Conservation (phyloP, 139 green algal species). For the Desmodesmus armatus region DNA sequence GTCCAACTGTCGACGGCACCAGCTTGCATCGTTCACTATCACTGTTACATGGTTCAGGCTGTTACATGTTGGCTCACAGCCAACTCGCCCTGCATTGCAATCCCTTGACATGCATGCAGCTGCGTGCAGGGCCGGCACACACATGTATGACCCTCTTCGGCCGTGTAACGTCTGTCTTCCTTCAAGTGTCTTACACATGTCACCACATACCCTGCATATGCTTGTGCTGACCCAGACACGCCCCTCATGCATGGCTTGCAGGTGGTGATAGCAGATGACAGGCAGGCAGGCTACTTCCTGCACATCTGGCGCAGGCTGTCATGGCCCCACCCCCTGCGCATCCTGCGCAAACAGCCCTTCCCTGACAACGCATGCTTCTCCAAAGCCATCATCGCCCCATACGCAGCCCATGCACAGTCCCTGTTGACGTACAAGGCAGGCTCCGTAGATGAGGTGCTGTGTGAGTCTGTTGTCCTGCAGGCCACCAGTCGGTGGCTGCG, state of each 20-base stretch:
- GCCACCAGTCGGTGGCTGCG: slow-evolving; percentile 53
- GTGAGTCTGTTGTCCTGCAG: slow-evolving; percentile 37
- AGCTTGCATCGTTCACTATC: too few species aligned
- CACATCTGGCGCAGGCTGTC: slow-evolving; percentile 46
- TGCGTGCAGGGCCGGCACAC: too few species aligned
- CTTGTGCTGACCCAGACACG: too few species aligned
- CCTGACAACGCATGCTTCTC: slow-evolving; percentile 51
- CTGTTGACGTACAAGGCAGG: slow-evolving; percentile 51
- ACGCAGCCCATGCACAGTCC: slow-evolving; percentile 28
- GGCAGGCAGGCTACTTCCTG: slow-evolving; percentile 43
- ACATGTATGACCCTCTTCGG: too few species aligned
- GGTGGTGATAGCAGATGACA: slow-evolving; percentile 52
- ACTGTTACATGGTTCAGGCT: too few species aligned
- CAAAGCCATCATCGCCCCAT: background rate
- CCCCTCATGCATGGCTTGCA: slow-evolving; percentile 5
- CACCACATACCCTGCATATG: too few species aligned
- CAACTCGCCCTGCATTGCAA: too few species aligned
- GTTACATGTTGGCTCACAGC: too few species aligned
- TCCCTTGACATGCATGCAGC: too few species aligned
- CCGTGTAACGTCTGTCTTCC: too few species aligned
- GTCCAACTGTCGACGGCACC: too few species aligned
- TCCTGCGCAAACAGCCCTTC: slow-evolving; percentile 36
- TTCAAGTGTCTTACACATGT: too few species aligned
- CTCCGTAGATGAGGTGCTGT: slow-evolving; percentile 4
- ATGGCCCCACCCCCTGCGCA: slow-evolving; percentile 29